Base-by-base conservation (phyloP, 1,139 yeast species). In the Kurtzmaniella quercitrusa region DNA sequence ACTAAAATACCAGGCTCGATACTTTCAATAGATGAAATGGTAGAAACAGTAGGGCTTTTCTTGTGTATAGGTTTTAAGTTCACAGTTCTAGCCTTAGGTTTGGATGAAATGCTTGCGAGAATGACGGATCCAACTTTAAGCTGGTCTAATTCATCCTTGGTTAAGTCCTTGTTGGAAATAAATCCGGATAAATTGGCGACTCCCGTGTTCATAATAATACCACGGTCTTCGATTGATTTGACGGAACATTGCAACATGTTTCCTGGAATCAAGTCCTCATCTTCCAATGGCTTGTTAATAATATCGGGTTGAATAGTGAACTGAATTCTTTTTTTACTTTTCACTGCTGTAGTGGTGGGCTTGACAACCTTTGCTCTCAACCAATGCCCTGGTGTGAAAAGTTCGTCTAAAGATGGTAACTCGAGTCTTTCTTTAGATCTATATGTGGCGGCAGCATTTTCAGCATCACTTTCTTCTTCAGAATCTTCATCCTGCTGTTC, bases 151-250 rank as follows among this genome's bases (percentile, higher is more conserved):
- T 52, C 59, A 23, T 51, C 16, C 15, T 54, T 56, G 11, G 56
- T 52, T 42, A 76, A 61, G 47, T 84, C 91, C 53, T 83, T 84
- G 54, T 80, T 82, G 2, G 95, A 78, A 45, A 93, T 71, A 63
- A 93, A 93, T 1, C 95, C 98, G 17, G 80, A 65, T 14, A 75
- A 47, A 3, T 60, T 57, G 12, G 70, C 63, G 42, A 73, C 66
- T 19, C 97, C 97, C 22, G 86, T 63, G 53, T 83, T 85, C 41
- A 91, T 65, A 45, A 88, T 78, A 14, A 82, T 75, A 63, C 98
- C 98, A 58, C 88, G 96, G 57, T 93, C 98, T 71, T 93, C 98
- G 19, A 88, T 66, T 41, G 95, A 84, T 46, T 73, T 74, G 15
- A 93, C 81, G 2, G 88, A 73, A 22, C 83, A 89, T 65, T 93